Base-by-base conservation (phyloP, 2,329 filamentous ascomycete species). In the Pseudodiploospora longispora region DNA sequence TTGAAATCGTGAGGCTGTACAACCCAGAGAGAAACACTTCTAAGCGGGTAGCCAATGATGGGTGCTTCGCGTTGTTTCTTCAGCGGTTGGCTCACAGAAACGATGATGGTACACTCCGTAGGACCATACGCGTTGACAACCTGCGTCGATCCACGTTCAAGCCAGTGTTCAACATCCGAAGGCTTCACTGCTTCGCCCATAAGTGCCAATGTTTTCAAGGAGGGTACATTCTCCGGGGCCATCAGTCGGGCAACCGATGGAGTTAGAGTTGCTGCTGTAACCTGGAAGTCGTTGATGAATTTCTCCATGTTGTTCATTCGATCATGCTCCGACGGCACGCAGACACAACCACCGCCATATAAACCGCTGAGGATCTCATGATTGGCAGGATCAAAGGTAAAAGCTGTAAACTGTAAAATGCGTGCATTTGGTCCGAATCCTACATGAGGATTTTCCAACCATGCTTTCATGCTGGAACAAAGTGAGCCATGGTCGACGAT, bases 321-420 rank as follows among this genome's bases (percentile, higher is more conserved):
- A 27, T 48, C 30, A 5, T 48, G 40, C 7, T 48, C 47, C 6
- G 47, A 43, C 5, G 40, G 43, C 29, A 48, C 42, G 28, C 47
- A 48, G 27, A 48, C 27, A n/a, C 45, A 43, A 10, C 45, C 45
- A 27, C 45, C 45, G 19, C 19, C 27, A 38, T 6, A 27, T 12
- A 27, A 4, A 27, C 10, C 36, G 27, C 34, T 36, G 3, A 38
- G 9, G 36, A 38, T 28, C 19, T 38, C 36, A 7, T 38, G 36
- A 29, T 27, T 38, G 10, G 36, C 12, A n/a, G 27, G 19, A 27
- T 38, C 36, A 28, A 38, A 38, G 10, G 36, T 38, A 27, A 27
- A 38, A 7, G 12, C 27, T 10, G 36, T 27, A 9, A 38, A 38
- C 27, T 38, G 36, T 12, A n/a, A 10, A 10, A 27, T 27, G 19